A percentile compares a stretch with the other conserved stretches of the same genome.
Conservation (phyloP, 768 basidiomycete genomes). For the Panellus pusillus region DNA sequence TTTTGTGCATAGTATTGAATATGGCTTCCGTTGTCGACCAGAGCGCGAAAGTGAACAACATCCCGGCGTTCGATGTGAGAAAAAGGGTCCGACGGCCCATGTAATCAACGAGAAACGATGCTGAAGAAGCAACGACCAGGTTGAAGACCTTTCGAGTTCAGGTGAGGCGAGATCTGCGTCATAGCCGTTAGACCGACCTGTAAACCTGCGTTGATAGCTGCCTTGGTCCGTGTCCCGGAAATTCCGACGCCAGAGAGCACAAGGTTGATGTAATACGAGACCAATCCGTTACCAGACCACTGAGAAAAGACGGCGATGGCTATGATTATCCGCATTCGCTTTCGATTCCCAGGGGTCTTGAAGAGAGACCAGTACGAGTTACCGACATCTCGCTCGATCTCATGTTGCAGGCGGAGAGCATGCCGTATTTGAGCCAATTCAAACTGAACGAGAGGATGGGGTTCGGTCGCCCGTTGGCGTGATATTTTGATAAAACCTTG, state of each 20-base stretch:
- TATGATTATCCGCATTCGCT: conserved; percentile 66
- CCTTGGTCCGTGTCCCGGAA: conserved; percentile 49
- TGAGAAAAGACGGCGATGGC: conserved; percentile 71
- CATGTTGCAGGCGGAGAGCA: conserved; percentile 63
- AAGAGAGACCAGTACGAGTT: conserved; percentile 56
- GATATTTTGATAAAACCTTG: conserved; percentile 65
- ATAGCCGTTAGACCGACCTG: conserved; percentile 38
- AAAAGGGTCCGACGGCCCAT: conserved; percentile 71
- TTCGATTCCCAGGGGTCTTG: conserved; percentile 64
- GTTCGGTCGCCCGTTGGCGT: conserved; percentile 60
- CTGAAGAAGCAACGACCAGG: conserved; percentile 54
- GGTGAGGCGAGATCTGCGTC: neutral
- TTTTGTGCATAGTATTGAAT: conserved; percentile 39
- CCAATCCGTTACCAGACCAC: conserved; percentile 72
- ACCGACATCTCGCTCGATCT: conserved; percentile 37
- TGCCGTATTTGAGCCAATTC: conserved; percentile 70
- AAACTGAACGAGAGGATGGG: conserved; percentile 58
- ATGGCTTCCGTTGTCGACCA: conserved; percentile 57
- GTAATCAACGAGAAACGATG: conserved; percentile 64
- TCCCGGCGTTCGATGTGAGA: conserved; percentile 58
- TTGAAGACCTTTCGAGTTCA: conserved; percentile 52
- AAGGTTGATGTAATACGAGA: conserved; percentile 64
- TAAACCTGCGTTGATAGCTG: conserved; percentile 61
- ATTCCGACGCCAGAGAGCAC: conserved; percentile 68
- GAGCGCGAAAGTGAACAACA: conserved; percentile 46